phyloP scores from a whole-genome alignment of 306 rosid genomes.

The Notholithocarpus densiflorus region DNA sequence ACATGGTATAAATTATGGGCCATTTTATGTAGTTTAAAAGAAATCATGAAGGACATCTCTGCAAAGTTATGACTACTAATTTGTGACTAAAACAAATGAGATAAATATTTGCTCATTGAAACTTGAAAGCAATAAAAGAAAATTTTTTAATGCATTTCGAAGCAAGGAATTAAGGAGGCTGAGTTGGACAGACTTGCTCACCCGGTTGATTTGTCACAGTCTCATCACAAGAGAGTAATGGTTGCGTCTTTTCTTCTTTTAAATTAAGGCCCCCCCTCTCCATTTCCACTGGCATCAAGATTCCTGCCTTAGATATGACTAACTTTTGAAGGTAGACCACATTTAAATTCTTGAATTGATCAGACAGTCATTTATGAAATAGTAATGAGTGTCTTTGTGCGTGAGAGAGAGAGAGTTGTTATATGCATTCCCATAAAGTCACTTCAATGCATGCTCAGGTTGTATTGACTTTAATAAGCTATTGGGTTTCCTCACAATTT shows the following conservation, averaged over 20 bases:
- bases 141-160: conserved; percentile 15
- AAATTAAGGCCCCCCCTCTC: conserved; percentile 20
- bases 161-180: conserved; percentile 7
- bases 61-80: background rate
- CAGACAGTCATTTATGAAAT: conserved; percentile 12
- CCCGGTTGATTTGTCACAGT: background rate
- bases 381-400: background rate
- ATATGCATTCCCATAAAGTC: too few species aligned
- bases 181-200: conserved; percentile 26
- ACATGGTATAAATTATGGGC: too few species aligned
- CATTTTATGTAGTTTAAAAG: too few species aligned
- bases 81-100: background rate
- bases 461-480: too few species aligned
- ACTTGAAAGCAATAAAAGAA: background rate
- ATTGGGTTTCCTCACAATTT: too few species aligned
- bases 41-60: background rate
- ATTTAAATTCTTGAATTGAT: conserved; percentile 13
- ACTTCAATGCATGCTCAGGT: too few species aligned
- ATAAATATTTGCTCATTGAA: background rate
- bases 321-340: conserved; percentile 32
- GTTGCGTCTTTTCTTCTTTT: conserved; percentile 16
- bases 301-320: conserved; percentile 32
- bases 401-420: background rate
- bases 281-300: conserved; percentile 22
- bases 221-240: conserved; percentile 8